Conservation (phyloP, 2,329 filamentous ascomycete genomes). For the Cordyceps farinosa region DNA sequence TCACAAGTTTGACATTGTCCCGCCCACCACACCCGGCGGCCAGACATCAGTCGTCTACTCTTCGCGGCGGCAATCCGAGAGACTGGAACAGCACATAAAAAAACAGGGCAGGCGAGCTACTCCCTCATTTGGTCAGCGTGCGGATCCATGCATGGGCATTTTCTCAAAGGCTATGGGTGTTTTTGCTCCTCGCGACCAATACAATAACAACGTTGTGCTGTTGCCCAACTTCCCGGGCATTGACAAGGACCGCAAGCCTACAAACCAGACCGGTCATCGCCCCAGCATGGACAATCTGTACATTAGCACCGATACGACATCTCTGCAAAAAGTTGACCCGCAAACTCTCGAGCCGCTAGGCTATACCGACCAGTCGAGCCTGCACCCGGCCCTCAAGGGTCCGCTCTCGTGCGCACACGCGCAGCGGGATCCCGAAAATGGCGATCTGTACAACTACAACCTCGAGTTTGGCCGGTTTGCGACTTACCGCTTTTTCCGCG, state of each 20-base stretch:
- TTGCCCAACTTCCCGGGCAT: slow-evolving; percentile 62
- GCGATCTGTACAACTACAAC: slow-evolving; percentile 80
- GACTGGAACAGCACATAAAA: slow-evolving; percentile 57
- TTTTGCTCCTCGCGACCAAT: slow-evolving; percentile 40
- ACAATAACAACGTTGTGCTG: slow-evolving; percentile 63
- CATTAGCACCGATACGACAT: slow-evolving; percentile 52
- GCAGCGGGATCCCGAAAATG: slow-evolving; percentile 65
- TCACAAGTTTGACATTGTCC: slow-evolving; percentile 68
- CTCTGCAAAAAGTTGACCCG: slow-evolving; percentile 61
- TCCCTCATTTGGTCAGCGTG: slow-evolving; percentile 66
- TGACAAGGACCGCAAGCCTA: slow-evolving; percentile 23
- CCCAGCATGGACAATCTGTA: slow-evolving; percentile 46
- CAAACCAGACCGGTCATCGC: slow-evolving; percentile 33
- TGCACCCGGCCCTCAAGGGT: slow-evolving; percentile 68
- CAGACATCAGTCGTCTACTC: slow-evolving; percentile 58
- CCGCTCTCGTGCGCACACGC: slow-evolving; percentile 68
- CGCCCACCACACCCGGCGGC: slow-evolving; percentile 30
- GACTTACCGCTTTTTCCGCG: slow-evolving; percentile 67
- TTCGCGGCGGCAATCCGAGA: slow-evolving; percentile 65
- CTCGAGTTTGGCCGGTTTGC: slow-evolving; percentile 56
- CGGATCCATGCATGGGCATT: slow-evolving; percentile 70
- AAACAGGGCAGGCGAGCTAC: slow-evolving; percentile 53
- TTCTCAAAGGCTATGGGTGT: slow-evolving; percentile 68
- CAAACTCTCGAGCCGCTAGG: slow-evolving; percentile 70
- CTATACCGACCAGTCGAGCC: slow-evolving; percentile 51